Conservation (phyloP, 495 filamentous ascomycete genomes). For the Immersiella caudata region DNA sequence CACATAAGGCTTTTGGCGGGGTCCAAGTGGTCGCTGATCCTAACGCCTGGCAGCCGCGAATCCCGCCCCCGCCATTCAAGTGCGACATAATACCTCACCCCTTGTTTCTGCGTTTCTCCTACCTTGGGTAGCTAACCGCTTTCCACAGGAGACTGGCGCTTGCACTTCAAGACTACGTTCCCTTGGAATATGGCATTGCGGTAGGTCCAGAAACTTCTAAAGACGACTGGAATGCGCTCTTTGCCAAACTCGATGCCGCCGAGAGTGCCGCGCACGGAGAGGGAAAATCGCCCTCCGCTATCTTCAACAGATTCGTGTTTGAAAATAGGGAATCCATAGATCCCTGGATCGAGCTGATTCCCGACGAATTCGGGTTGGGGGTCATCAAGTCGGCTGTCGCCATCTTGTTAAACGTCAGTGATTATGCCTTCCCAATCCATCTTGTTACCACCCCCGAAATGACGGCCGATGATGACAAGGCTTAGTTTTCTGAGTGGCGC, state of each 20-base stretch:
- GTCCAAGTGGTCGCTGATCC: not conserved
- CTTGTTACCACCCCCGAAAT: too few species aligned
- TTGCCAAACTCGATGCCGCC: not conserved
- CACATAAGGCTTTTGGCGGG: constrained; percentile 5
- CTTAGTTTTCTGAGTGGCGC: constrained; percentile 6
- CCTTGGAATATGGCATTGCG: constrained; percentile 1
- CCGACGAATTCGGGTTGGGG: constrained; percentile 4
- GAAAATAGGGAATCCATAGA: constrained; percentile 2
- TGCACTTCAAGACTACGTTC: constrained; percentile 17
- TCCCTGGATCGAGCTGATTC: constrained; percentile 5
- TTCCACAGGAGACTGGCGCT: constrained; percentile 9
- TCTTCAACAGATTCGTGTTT: constrained; percentile 1
- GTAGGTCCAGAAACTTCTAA: constrained; percentile 3
- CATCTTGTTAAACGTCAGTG: constrained; percentile 6
- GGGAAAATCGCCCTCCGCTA: not conserved
- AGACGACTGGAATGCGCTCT: constrained; percentile 3
- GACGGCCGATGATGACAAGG: not conserved
- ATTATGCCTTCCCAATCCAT: not conserved
- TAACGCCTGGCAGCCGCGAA: not conserved
- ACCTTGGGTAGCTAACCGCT: not conserved
- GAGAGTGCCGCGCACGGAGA: not conserved
- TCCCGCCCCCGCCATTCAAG: not conserved
- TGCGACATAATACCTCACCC: not conserved
- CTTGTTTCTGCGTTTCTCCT: too few species aligned
- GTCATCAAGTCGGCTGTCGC: constrained; percentile 5